These are phyloP conservation scores for Globisporangium viniferum DNA, from an alignment of 352 stramenopile genomes.

Conservation along the genomic window DNA sequence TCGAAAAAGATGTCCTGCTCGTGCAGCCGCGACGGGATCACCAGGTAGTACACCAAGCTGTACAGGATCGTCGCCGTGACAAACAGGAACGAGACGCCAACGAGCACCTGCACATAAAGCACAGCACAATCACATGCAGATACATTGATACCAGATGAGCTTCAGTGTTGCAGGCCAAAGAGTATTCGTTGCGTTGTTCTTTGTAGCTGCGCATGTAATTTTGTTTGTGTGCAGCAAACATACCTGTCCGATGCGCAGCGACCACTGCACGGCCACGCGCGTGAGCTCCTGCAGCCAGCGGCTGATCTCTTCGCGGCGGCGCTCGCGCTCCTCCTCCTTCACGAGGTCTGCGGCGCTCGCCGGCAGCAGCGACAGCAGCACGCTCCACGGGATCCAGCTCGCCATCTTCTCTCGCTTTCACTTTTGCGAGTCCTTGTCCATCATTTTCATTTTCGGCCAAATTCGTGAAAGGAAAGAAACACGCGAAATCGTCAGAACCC, in stretches of 20 bases:
- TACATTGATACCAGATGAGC: not conserved
- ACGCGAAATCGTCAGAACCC: too few relatives aligned
- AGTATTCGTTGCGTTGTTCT: not conserved
- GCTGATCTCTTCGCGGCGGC: constrained; percentile 41
- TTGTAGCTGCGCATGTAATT: not conserved
- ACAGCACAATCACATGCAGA: constrained; percentile 4
- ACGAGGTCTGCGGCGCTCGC: constrained; percentile 37
- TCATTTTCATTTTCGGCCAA: too few relatives aligned
- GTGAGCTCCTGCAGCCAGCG: constrained; percentile 24
- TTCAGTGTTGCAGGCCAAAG: not conserved
- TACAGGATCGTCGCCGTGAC: constrained; percentile 62
- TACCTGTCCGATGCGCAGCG: constrained; percentile 33
- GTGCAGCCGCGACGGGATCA: constrained; percentile 76
- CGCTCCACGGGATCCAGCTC: constrained; percentile 45
- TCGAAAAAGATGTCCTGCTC: constrained; percentile 77
- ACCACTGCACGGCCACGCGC: constrained; percentile 33
- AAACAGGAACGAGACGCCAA: constrained; percentile 44
- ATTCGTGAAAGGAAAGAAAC: too few relatives aligned
- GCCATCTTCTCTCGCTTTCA: constrained; percentile 5
- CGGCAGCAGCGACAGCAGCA: constrained; percentile 51
- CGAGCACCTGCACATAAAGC: constrained; percentile 23
- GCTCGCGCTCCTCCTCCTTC: constrained; percentile 45
- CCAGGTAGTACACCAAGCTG: constrained; percentile 63
- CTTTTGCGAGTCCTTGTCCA: too few relatives aligned
- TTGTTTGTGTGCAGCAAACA: not conserved